These are phyloP conservation scores for Oryza australiensis DNA, from an alignment of 176 grass and related monocot species.

Conservation along the genomic window DNA sequence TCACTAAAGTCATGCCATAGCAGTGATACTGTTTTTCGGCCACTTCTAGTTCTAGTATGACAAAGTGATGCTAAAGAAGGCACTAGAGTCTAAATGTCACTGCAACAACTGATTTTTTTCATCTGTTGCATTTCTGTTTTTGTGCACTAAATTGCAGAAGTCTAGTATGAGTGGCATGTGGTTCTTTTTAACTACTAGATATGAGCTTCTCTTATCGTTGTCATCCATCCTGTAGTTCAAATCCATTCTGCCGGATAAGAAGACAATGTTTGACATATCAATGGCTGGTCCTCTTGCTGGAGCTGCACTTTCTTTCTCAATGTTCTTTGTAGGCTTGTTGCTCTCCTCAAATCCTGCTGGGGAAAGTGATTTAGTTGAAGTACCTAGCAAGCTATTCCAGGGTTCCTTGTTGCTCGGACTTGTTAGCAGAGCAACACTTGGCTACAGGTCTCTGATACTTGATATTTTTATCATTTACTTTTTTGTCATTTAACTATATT, in stretches of 20 bases:
- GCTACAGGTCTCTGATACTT: conserved; percentile 64
- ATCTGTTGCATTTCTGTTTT: not conserved
- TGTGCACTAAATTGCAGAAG: conserved; percentile 7
- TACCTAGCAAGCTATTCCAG: conserved; percentile 92
- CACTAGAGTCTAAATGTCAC: not conserved
- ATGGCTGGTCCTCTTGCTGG: conserved; percentile 90
- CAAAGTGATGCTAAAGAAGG: not conserved
- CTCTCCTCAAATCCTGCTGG: conserved; percentile 78
- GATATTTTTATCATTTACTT: not conserved
- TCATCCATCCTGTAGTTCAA: conserved; percentile 85
- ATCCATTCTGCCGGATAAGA: conserved; percentile 89
- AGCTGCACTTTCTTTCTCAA: conserved; percentile 92
- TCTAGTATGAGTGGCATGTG: not conserved
- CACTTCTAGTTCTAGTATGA: conserved; percentile 11
- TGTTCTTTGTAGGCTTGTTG: conserved; percentile 94
- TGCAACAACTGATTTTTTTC: not conserved
- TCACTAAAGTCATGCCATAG: not conserved
- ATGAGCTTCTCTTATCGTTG: conserved; percentile 36
- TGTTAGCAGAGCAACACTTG: conserved; percentile 91
- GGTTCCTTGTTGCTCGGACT: conserved; percentile 97
- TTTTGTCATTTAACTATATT: conserved; percentile 19
- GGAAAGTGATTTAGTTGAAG: conserved; percentile 87
- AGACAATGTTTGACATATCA: conserved; percentile 89
- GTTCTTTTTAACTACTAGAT: conserved; percentile 7
- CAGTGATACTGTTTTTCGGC: not conserved